Evolutionary conservation across 164 flowering plant species (phyloP).

Genomic region (Platanus orientalis): DNA sequence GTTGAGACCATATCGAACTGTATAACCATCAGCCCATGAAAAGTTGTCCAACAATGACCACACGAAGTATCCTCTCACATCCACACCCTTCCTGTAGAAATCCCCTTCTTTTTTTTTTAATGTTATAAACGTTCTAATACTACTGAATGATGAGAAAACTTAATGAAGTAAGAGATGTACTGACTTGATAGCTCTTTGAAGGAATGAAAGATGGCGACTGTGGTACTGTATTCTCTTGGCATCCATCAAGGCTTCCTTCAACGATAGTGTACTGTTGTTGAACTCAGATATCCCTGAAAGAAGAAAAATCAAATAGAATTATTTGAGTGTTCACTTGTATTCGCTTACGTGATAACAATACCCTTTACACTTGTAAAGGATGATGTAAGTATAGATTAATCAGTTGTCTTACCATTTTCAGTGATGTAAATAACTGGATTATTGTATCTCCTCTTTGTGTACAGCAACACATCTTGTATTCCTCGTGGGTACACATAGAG

Average conservation of each 20-base stretch:
- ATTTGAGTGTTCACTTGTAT: too few relatives aligned
- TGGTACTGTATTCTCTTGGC: background rate
- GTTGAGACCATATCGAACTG: slow-evolving; percentile 20
- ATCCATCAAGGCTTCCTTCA: background rate
- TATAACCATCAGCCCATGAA: slow-evolving; percentile 25
- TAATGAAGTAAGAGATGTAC: background rate
- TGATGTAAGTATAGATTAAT: too few relatives aligned
- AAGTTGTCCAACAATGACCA: slow-evolving; percentile 31
- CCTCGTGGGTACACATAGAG: slow-evolving; percentile 27
- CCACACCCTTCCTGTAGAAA: background rate
- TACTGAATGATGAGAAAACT: too few relatives aligned
- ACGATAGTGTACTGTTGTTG: background rate
- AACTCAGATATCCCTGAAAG: background rate
- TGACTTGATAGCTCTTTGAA: background rate
- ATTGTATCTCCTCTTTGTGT: slow-evolving; percentile 18
- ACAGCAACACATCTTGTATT: slow-evolving; percentile 17
- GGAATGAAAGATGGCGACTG: background rate
- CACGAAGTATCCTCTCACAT: background rate
- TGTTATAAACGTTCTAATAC: too few relatives aligned
- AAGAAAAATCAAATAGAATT: background rate
- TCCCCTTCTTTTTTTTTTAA: too few relatives aligned
- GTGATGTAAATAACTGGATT: slow-evolving; percentile 19
- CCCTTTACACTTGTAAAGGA: too few relatives aligned
- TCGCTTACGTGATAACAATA: too few relatives aligned
- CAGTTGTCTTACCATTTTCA: slow-evolving; percentile 19